These are phyloP conservation scores for Trametes versicolor DNA, from an alignment of 1,284 basidiomycete genomes.

Conservation along the genomic window DNA sequence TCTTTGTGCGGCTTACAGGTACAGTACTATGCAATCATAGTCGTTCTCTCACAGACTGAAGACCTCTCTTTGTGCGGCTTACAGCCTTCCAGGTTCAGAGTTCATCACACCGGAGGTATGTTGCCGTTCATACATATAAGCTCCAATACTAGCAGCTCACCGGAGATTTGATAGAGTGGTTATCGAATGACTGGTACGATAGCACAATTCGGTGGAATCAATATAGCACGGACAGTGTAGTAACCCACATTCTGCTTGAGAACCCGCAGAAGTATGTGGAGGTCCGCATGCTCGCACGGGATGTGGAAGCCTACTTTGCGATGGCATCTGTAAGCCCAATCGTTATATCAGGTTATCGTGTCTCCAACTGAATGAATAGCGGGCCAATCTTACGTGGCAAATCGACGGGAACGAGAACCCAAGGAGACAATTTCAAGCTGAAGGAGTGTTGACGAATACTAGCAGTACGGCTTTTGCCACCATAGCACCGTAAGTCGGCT, in stretches of 20 bases:
- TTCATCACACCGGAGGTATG: too few relatives aligned
- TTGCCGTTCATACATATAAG: not conserved
- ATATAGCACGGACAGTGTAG: conserved; percentile 3
- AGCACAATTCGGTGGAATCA: conserved; percentile 29
- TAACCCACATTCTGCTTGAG: conserved; percentile 33
- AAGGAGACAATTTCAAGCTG: conserved; percentile 26
- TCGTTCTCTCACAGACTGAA: too few relatives aligned
- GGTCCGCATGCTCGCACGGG: conserved; percentile 32
- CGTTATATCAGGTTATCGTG: too few relatives aligned
- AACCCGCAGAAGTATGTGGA: conserved; percentile 28
- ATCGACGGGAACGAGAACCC: conserved; percentile 19
- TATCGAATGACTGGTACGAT: conserved; percentile 28
- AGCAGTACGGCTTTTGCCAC: conserved; percentile 22
- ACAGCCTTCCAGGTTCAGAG: too few relatives aligned
- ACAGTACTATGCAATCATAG: too few relatives aligned
- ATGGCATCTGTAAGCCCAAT: conserved; percentile 27
- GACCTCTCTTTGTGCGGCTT: too few relatives aligned
- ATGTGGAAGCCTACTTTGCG: conserved; percentile 36
- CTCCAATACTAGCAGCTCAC: too few relatives aligned
- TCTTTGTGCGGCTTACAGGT: too few relatives aligned
- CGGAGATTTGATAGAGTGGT: conserved; percentile 33
- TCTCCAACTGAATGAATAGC: conserved; percentile 1
- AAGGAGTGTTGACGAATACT: conserved; percentile 25
- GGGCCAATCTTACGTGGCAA: conserved; percentile 31
- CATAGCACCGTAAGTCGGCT: conserved; percentile 25